Base-by-base conservation (phyloP, 192 early-diverging fungal species). In the Entomortierella parvispora region DNA sequence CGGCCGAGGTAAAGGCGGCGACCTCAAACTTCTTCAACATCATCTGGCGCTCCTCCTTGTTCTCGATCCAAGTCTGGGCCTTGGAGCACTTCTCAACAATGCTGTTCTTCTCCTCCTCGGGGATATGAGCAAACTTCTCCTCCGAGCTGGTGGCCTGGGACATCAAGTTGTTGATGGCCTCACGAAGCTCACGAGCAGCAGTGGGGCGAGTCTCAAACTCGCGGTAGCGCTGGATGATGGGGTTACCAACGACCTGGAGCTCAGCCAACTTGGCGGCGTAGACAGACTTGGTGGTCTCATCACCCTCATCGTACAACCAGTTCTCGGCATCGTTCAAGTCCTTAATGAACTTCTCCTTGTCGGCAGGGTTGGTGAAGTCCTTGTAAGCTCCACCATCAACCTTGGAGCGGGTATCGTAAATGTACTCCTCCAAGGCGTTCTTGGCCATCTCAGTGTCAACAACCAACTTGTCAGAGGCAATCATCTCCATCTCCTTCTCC, bases 301-400 rank as follows among this genome's bases (percentile, higher is more conserved):
- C 94, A 55, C 97, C 97, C 70, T 98, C 95, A 52, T 94, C 96
- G 84, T 99, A 99, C 69, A 99, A 89, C 97, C 97, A 99, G 81
- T 97, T 93, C 88, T 98, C 97, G 62, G 89, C 89, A n/a, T 83
- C 86, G 66, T 86, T 93, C 58, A 97, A 82, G 23, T 87, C 83
- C 49, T 65, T 58, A 58, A 88, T 76, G 81, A 96, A 95, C 57
- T 81, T 75, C 15, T 89, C 87, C 76, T 92, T 89, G 74, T 90
- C 86, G 22, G 71, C 66, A 46, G 92, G 92, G 72, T 91, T 84
- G 33, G 95, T 82, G 82, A 87, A 99, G 5, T 90, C 89, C 49
- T 80, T 71, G 84, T 90, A 94, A 29, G 89, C 84, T 56, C 83
- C 81, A 57, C 83, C 81, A 54, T 93, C 92, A 33, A 96, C 78